A percentile compares a stretch with the other conserved stretches of the same genome.
phyloP scores from a whole-genome alignment of 2,329 filamentous ascomycete genomes.

The Colletotrichum orchidophilum region DNA sequence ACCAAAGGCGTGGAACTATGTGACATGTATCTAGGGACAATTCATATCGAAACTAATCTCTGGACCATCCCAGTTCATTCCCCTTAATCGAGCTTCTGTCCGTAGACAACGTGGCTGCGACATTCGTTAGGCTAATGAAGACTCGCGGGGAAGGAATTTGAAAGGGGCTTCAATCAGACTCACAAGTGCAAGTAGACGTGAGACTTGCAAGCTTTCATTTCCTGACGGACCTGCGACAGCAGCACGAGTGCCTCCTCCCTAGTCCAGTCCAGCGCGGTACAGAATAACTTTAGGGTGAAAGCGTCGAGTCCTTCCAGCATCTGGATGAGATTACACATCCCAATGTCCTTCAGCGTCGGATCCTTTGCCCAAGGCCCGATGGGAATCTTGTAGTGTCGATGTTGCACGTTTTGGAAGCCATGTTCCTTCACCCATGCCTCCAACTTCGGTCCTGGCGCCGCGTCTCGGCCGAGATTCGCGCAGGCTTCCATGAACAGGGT shows the following conservation, averaged over 20 bases:
- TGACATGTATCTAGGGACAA: no score
- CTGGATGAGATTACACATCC: constrained; percentile 33
- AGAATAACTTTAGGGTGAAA: constrained; percentile 40
- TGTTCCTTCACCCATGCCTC: constrained; percentile 44
- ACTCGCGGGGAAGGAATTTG: no score
- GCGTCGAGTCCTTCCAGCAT: constrained; percentile 37
- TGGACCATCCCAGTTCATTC: no score
- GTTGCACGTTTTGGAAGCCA: constrained; percentile 47
- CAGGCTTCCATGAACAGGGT: constrained; percentile 36
- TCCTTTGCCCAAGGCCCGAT: constrained; percentile 50
- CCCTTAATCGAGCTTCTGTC: constrained; percentile 15
- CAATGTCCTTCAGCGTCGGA: constrained; percentile 42
- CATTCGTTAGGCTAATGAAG: not conserved
- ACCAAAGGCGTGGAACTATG: no score
- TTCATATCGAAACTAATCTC: no score
- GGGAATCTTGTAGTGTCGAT: constrained; percentile 43
- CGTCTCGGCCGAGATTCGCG: constrained; percentile 36
- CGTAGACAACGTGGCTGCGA: constrained; percentile 31
- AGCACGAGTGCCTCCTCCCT: constrained; percentile 40
- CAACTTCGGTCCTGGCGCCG: constrained; percentile 40
- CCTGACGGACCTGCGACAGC: constrained; percentile 39
- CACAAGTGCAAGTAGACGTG: constrained; percentile 39
- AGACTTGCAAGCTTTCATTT: constrained; percentile 39
- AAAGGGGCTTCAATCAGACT: not conserved
- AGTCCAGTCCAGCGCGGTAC: constrained; percentile 40